Evolutionary conservation across 2,329 filamentous ascomycete species (phyloP), one percentile per base, ranked within the genome.

Genomic region (Colletotrichum nymphaeae): DNA sequence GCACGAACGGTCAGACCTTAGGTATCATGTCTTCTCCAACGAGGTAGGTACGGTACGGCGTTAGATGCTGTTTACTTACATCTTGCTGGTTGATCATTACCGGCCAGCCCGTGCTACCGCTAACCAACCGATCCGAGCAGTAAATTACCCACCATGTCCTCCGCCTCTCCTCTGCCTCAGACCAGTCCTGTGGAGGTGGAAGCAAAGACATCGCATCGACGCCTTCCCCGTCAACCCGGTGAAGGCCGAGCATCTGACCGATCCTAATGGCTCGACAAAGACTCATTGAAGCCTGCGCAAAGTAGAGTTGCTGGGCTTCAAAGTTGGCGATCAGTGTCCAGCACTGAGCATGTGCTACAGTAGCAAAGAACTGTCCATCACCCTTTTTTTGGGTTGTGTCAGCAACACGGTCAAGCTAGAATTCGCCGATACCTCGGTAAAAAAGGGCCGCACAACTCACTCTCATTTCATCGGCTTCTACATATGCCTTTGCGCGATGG

Each of bases 31-130:
- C 16, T 42, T 16, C 37, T 30, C 28, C 28, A 30, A 30, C 7
- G 1, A 30, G 28, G 28, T 30, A 30, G 28, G 28, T 3, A 24
- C 2, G 6, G 37, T 19, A 1, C 16, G 16, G 37, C 14, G 16
- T 5, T 42, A 42, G 6, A 19, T 8, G 16, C 37, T 8, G 37
- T 42, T 42, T 9, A 5, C 72, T 56, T 42, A 78, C 71, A 88
- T 93, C 91, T 80, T 83, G 84, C 78, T 94, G 92, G 74, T 93
- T 91, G 56, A 93, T 87, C 6, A 85, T 85, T 85, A 93, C 89
- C 0, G 92, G 92, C 92, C 91, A 93, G 9, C 92, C 92, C 22
- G 92, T 93, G 32, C 91, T 91, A 60, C 93, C 90, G 76, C 90
- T 91, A 14, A 91, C 90, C 80, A 92, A 92, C 42, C 92, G 86